These are phyloP conservation scores for Solanum hybrid DNA, from an alignment of 305 asterid genomes.

Conservation along the genomic window DNA sequence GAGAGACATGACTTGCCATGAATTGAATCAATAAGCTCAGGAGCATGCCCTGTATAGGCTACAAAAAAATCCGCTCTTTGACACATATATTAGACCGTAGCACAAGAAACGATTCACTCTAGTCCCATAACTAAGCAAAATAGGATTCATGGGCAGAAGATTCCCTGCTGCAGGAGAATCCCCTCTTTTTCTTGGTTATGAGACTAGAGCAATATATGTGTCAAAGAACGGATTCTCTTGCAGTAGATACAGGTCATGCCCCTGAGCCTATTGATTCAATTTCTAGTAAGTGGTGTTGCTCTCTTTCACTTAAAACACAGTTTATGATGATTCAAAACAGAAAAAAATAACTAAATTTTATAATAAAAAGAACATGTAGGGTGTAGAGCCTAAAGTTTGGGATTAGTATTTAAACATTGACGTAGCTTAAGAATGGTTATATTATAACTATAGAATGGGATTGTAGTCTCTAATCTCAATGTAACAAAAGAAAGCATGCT, in stretches of 20 bases:
- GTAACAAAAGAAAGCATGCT: too few relatives aligned
- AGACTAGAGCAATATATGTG: not conserved
- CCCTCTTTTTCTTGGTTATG: not conserved
- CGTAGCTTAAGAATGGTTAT: not conserved
- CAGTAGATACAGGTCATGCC: not conserved
- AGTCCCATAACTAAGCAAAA: not conserved
- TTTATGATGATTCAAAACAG: not conserved
- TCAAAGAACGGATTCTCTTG: not conserved
- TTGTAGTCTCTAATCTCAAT: not conserved
- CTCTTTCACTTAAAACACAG: not conserved
- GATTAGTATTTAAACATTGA: not conserved
- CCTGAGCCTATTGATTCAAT: not conserved
- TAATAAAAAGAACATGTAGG: too few relatives aligned
- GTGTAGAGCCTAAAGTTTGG: not conserved
- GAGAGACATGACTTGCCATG: not conserved
- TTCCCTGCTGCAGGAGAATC: not conserved
- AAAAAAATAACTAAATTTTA: too few relatives aligned
- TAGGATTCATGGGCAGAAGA: not conserved
- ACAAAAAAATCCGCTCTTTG: not conserved
- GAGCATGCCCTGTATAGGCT: fast-evolving
- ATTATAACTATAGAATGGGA: too few relatives aligned
- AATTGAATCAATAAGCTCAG: not conserved
- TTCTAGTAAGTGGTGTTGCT: not conserved
- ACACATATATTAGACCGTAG: not conserved
- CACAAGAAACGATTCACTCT: not conserved